phyloP scores from a whole-genome alignment of 108 stramenopile species.

The Cylindrotheca fusiformis region DNA sequence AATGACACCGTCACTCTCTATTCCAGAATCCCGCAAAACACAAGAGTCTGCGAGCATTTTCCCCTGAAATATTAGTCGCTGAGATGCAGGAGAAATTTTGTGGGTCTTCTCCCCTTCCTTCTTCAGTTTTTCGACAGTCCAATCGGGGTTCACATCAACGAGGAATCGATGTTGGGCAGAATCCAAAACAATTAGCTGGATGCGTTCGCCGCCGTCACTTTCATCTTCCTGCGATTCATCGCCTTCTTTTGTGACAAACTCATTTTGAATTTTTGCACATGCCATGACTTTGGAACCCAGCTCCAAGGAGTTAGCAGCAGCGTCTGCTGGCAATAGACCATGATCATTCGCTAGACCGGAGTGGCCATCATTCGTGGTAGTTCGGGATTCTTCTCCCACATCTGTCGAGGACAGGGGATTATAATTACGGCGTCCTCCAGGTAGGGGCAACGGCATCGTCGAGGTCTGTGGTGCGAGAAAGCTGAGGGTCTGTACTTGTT shows the following conservation, averaged over 20 bases:
- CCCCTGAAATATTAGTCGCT: constrained; percentile 77
- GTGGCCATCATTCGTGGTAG: not conserved
- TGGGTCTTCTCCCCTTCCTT: constrained; percentile 38
- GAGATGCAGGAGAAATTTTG: constrained; percentile 59
- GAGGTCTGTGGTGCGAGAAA: too few relatives aligned
- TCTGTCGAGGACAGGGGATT: constrained; percentile 19
- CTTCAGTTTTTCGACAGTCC: constrained; percentile 63
- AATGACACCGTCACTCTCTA: constrained; percentile 49
- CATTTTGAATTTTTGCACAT: constrained; percentile 6
- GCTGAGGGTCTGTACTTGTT: too few relatives aligned
- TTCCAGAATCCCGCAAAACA: constrained; percentile 44
- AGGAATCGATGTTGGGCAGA: constrained; percentile 66
- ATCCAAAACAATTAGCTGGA: constrained; percentile 61
- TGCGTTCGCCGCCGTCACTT: constrained; percentile 5
- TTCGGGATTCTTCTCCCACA: not conserved
- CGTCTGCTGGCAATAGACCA: not conserved
- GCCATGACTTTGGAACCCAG: not conserved
- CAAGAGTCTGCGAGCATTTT: constrained; percentile 54
- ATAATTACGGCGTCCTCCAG: constrained; percentile 15
- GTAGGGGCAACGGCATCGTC: not conserved
- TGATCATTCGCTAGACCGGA: not conserved
- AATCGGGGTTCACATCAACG: constrained; percentile 41
- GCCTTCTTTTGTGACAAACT: constrained; percentile 11
- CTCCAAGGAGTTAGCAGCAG: not conserved
- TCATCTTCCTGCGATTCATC: constrained; percentile 6